phyloP scores from a whole-genome alignment of 495 filamentous ascomycete genomes.

The Podospora sp. region DNA sequence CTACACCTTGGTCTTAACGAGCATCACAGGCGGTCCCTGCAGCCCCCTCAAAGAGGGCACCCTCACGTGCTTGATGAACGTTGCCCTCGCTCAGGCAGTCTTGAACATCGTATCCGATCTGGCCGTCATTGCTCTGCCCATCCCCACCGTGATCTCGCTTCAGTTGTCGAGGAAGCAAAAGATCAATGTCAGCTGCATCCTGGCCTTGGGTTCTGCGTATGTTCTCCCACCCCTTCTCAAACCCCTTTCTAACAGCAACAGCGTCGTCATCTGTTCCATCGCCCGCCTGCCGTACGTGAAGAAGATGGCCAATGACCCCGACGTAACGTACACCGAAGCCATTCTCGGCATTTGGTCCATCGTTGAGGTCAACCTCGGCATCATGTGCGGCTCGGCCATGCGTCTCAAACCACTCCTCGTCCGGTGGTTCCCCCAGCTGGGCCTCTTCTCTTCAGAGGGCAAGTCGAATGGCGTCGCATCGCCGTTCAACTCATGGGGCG shows the following conservation, averaged over 20 bases:
- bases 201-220: slow-evolving; percentile 29
- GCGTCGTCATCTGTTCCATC: slow-evolving; percentile 31
- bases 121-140: too few relatives aligned
- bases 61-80: too few relatives aligned
- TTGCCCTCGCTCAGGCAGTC: too few relatives aligned
- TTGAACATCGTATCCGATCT: too few relatives aligned
- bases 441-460: slow-evolving; percentile 11
- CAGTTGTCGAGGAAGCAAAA: too few relatives aligned
- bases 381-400: slow-evolving; percentile 40
- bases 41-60: too few relatives aligned
- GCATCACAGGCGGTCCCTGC: too few relatives aligned
- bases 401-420: slow-evolving; percentile 28
- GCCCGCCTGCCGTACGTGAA: slow-evolving; percentile 29
- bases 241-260: slow-evolving; percentile 1
- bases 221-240: slow-evolving; percentile 4
- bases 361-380: slow-evolving; percentile 43
- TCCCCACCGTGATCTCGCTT: too few relatives aligned
- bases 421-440: slow-evolving; percentile 22
- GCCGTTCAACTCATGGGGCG: slow-evolving; percentile 4
- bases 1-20: too few relatives aligned
- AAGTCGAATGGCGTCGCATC: neutral
- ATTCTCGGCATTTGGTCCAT: slow-evolving; percentile 44
- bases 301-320: slow-evolving; percentile 17
- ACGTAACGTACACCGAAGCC: slow-evolving; percentile 28
- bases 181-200: slow-evolving; percentile 20